Percentiles rank a stretch among this genome's conserved stretches.
Conservation (phyloP, 148 eudicot species). For the Camellia granthamiana region DNA sequence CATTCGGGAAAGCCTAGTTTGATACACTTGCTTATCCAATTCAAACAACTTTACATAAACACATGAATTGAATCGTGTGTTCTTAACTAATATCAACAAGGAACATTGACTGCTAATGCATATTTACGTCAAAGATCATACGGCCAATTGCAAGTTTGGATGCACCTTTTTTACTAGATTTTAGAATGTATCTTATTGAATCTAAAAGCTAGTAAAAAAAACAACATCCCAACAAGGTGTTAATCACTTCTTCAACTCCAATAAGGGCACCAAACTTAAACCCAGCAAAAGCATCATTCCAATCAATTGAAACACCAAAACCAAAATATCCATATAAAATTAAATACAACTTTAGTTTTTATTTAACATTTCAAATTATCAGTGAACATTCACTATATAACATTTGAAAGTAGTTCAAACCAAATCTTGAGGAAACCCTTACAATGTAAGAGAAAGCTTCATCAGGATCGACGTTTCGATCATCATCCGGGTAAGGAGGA, state of each 20-base stretch:
- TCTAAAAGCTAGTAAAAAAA: too few species aligned
- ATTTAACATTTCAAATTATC: background rate
- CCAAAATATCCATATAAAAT: background rate
- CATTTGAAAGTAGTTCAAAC: constrained; percentile 10
- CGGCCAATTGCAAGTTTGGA: background rate
- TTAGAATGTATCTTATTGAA: too few species aligned
- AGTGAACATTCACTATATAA: background rate
- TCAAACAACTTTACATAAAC: background rate
- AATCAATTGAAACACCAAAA: background rate
- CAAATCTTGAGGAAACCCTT: constrained; percentile 18
- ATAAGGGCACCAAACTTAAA: background rate
- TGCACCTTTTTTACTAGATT: too few species aligned
- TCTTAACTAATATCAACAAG: background rate
- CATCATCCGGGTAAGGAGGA: constrained; percentile 28
- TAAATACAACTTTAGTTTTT: too few species aligned
- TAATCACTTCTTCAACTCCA: background rate
- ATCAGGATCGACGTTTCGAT: constrained; percentile 46
- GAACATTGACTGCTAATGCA: background rate
- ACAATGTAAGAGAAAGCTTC: constrained; percentile 47
- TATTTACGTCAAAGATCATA: background rate
- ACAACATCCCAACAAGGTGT: background rate
- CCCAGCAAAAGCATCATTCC: background rate
- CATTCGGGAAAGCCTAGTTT: background rate
- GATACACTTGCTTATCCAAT: background rate
- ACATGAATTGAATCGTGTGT: background rate